These are phyloP conservation scores for Chytriomyces sp. DNA, from an alignment of 192 early-diverging fungal species.

Conservation along the genomic window DNA sequence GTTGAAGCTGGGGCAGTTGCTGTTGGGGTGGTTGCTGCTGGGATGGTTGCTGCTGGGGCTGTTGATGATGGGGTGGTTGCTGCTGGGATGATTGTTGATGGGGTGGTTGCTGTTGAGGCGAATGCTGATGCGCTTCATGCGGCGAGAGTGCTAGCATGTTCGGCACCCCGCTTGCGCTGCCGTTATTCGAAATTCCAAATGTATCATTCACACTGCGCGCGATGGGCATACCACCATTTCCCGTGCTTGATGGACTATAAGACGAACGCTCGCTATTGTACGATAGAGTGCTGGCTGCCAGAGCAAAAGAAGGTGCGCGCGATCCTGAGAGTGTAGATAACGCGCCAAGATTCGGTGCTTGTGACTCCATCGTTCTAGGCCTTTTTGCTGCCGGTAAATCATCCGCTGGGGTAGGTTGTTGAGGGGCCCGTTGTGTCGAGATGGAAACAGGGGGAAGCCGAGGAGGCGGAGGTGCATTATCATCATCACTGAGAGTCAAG, in stretches of 20 bases:
- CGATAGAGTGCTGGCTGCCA: background rate
- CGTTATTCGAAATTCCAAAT: background rate
- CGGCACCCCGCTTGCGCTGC: background rate
- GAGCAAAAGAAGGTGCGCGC: background rate
- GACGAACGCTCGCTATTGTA: background rate
- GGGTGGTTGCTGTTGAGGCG: background rate
- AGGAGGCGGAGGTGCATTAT: background rate
- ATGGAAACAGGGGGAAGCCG: background rate
- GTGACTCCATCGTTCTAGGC: background rate
- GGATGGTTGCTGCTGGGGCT: background rate
- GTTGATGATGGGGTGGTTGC: background rate
- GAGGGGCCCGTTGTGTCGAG: background rate
- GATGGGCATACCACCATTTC: background rate
- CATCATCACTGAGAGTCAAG: constrained; percentile 25
- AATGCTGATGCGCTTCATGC: background rate
- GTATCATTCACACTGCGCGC: background rate
- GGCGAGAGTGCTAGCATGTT: background rate
- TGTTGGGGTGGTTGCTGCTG: background rate
- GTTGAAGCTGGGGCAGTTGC: background rate
- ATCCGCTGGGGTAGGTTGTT: background rate
- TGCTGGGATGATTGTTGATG: background rate
- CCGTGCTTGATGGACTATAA: background rate
- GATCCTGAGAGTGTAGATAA: no score
- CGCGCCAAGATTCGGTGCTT: background rate
- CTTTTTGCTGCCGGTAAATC: background rate